Evolutionary conservation across 352 stramenopile species (phyloP).

Genomic region (Phytophthora constricta): DNA sequence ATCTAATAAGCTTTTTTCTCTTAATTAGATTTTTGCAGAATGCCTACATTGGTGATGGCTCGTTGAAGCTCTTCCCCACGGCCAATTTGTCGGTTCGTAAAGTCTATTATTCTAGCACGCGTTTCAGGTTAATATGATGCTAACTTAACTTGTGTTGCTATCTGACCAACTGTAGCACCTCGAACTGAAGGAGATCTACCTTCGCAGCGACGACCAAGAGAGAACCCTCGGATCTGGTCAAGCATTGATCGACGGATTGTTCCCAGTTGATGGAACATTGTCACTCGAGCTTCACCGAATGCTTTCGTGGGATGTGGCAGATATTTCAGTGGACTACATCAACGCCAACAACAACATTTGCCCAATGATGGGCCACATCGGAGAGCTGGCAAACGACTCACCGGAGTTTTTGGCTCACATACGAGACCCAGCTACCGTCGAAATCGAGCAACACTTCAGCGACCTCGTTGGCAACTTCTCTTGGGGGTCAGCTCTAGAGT

Average conservation of each 20-base stretch:
- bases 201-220: constrained; percentile 88
- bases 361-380: constrained; percentile 76
- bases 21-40: constrained; percentile 60
- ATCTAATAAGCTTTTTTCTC: constrained; percentile 1
- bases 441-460: constrained; percentile 67
- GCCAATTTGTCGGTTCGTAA: constrained; percentile 65
- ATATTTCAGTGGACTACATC: constrained; percentile 84
- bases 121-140: not conserved
- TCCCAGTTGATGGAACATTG: constrained; percentile 61
- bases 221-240: constrained; percentile 85
- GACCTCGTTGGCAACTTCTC: constrained; percentile 79
- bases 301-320: constrained; percentile 78
- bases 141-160: too few species aligned
- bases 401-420: constrained; percentile 61
- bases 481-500: constrained; percentile 82
- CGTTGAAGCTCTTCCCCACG: constrained; percentile 74
- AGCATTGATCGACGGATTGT: constrained; percentile 79
- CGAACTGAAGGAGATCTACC: constrained; percentile 61
- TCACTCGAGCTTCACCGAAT: constrained; percentile 63
- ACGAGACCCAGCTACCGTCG: constrained; percentile 48
- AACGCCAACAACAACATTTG: constrained; percentile 82
- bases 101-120: not conserved
- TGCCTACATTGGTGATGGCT: constrained; percentile 74
- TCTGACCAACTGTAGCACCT: constrained; percentile 37
- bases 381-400: constrained; percentile 64